phyloP scores from a whole-genome alignment of 2,329 filamentous ascomycete species.

The Xylaria multiplex region DNA sequence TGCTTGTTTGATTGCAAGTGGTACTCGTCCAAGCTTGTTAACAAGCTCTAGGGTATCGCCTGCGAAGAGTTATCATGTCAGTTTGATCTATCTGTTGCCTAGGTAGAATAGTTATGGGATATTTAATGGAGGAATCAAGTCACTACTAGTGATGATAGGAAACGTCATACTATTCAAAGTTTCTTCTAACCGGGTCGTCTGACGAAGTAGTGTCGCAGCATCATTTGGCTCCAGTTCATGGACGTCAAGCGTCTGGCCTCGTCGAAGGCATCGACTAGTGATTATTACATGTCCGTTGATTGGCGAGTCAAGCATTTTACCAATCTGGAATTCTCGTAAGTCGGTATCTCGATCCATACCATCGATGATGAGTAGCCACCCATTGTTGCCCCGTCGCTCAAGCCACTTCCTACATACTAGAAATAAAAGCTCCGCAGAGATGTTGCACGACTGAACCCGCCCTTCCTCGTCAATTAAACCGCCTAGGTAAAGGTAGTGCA shows the following conservation, averaged over 20 bases:
- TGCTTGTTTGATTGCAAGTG: constrained; percentile 1
- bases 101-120: neutral
- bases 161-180: neutral
- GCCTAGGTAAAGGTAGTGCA: neutral
- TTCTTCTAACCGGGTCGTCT: neutral
- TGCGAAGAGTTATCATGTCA: neutral
- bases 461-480: constrained; percentile 7
- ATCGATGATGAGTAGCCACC: constrained; percentile 3
- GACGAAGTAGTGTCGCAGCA: neutral
- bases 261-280: neutral
- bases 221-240: neutral
- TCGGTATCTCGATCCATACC: neutral
- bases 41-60: neutral
- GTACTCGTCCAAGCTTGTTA: constrained; percentile 3
- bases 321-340: neutral
- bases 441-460: neutral
- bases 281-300: constrained; percentile 4
- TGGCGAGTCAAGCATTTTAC: neutral
- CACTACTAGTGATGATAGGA: neutral
- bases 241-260: neutral
- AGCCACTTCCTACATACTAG: constrained; percentile 1
- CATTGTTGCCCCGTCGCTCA: neutral
- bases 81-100: neutral
- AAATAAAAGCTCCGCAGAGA: neutral
- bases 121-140: neutral